Base-by-base conservation (phyloP, 2,329 filamentous ascomycete species). In the Scedosporium apiospermum region DNA sequence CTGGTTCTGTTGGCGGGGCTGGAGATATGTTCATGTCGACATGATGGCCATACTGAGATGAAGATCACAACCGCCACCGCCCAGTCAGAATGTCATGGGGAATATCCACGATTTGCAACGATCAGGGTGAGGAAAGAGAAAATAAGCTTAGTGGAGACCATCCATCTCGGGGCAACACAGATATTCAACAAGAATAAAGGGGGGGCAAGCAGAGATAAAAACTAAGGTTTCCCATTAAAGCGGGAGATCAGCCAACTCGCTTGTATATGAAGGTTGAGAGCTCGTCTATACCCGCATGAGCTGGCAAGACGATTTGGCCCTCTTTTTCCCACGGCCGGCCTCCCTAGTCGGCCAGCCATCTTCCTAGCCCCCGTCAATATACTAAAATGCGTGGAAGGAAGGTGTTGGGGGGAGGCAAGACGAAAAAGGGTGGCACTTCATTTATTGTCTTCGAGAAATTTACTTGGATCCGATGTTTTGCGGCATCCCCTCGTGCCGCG, bases 1-100 rank as follows among this genome's bases (percentile, higher is more conserved):
- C 58, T 23, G 58, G 58, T 60, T 49, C 58, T 26, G 58, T 60
- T 21, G 58, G 58, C 58, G 42, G 49, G 26, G 30, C 23, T 46
- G 58, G 58, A 42, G 58, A 60, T 21, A 60, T 49, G 58, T 6
- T 49, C 58, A 60, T 60, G 58, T 49, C 58, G 58, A 10, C 58
- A 60, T 60, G 58, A 60, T 49, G 7, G 58, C 58, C 58, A 60
- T 60, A 23, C 58, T 30, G 58, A 44, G 34, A 3, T 14, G 18
- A 53, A 14, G 21, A 53, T 42, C 30, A 21, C 57, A 23, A 59
- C 18, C 44, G 1, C 4, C 34, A 16, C 14, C 34, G 30, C 42
- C 57, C 21, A 44, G 57, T 21, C 7, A 18, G n/a, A 59, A 7
- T 6, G 34, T 18, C 57, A 23, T 42, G 30, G 41, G 18, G 18